Conservation (phyloP, 1,139 yeast species). For the Candida neerlandica region DNA sequence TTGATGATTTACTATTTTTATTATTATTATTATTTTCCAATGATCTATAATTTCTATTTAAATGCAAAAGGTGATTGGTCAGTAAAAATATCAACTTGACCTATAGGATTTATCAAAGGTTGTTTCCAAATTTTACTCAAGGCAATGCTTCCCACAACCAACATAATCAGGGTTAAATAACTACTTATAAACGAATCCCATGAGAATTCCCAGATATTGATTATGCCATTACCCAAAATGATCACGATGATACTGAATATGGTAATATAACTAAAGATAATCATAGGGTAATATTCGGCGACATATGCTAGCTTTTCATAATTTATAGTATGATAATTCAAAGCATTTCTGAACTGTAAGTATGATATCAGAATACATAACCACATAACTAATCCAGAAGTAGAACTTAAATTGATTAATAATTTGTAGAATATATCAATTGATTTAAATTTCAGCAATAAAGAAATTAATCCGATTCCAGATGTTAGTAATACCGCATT, state of each 20-base stretch:
- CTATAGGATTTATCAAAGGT: conserved; percentile 15
- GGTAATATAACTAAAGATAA: conserved; percentile 12
- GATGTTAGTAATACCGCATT: conserved; percentile 23
- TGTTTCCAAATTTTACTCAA: conserved; percentile 14
- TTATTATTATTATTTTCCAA: not conserved
- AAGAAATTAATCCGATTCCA: conserved; percentile 19
- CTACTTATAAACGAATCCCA: conserved; percentile 18
- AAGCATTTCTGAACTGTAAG: conserved; percentile 16
- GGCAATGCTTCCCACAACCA: conserved; percentile 7
- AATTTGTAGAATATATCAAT: conserved; percentile 19
- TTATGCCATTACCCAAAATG: conserved; percentile 18
- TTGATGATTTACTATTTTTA: not conserved
- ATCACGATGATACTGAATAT: conserved; percentile 17
- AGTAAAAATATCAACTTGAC: conserved; percentile 12
- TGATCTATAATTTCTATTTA: conserved; percentile 3
- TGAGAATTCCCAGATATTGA: conserved; percentile 15
- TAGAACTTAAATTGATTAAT: conserved; percentile 24
- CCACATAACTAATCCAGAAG: conserved; percentile 31
- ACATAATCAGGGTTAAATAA: conserved; percentile 17
- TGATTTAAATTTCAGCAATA: conserved; percentile 19
- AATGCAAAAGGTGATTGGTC: conserved; percentile 15
- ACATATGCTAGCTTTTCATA: conserved; percentile 9
- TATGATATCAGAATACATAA: conserved; percentile 19
- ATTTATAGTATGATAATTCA: conserved; percentile 10
- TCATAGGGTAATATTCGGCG: conserved; percentile 10